Base-by-base conservation (phyloP, 768 basidiomycete species). In the Albatrellus ellisii region DNA sequence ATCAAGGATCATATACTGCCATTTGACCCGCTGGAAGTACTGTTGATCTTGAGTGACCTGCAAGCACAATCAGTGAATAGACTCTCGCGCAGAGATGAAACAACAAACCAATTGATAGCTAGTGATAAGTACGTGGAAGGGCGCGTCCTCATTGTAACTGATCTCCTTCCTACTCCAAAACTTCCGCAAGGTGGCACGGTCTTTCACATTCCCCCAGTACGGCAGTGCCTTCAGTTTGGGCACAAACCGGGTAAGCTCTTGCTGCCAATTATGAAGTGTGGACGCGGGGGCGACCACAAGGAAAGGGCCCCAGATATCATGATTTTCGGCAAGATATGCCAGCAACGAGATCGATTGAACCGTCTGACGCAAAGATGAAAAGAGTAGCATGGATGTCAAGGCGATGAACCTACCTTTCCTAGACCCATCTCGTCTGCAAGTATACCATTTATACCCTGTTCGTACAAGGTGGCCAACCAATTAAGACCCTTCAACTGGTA, bases 1-100 rank as follows among this genome's bases (percentile, higher is more conserved):
- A 54, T 99, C 95, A n/a, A 99, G 70, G 45, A 99, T 77, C 94
- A 98, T 98, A 58, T 98, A 99, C 62, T 99, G 95, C 95, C 95
- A 99, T 55, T 90, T 94, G 48, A 97, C 82, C 28, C 86, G 76
- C 56, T 95, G 88, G 63, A 99, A 94, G 62, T 99, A 95, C 52
- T 97, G 88, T 55, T 95, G 91, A 57, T 98, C 95, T 66, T 88
- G 85, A 2, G 89, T 91, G 36, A 94, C 79, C 87, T 90, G 53
- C 0, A 7, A 35, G 12, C 34, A 41, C 42, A 15, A 38, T 33
- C 15, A 31, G 28, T n/a, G 8, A 2, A 9, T 39, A 4, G 44
- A 29, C 18, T 27, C 2, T 26, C 28, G 20, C 9, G 3, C 18
- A 43, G 26, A 15, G 9, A 20, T 12, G 18, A 5, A 24, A 33